Evolutionary conservation across 2,329 filamentous ascomycete species (phyloP).

Genomic region (Exophiala phaeomuriformis): DNA sequence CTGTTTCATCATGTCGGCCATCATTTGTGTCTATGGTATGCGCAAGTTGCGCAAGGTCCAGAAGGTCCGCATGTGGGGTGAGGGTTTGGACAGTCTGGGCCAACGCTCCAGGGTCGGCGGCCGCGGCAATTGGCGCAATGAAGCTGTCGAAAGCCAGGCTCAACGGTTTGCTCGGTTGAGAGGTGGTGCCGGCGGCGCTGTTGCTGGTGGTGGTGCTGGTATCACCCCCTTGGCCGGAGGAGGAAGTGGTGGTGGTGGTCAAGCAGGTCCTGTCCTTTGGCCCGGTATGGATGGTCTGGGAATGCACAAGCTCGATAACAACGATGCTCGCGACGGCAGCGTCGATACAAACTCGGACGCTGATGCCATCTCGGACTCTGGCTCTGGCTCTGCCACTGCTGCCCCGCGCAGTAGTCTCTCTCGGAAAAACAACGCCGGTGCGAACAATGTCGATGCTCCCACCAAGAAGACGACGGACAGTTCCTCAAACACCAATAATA

Average conservation of each 20-base stretch:
- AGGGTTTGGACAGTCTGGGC: conserved; percentile 37
- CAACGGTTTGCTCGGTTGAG: conserved; percentile 34
- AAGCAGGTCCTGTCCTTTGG: conserved; percentile 25
- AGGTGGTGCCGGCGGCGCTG: conserved; percentile 19
- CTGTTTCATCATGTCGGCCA: conserved; percentile 63
- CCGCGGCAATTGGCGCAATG: conserved; percentile 37
- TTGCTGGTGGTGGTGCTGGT: not conserved
- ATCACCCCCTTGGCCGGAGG: conserved; percentile 19
- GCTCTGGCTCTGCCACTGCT: not conserved
- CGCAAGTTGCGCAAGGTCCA: conserved; percentile 77
- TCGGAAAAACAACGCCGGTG: conserved; percentile 7
- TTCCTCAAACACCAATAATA: too few relatives aligned
- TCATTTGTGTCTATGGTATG: conserved; percentile 79
- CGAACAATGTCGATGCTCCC: not conserved
- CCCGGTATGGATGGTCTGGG: conserved; percentile 28
- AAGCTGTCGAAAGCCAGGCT: conserved; percentile 37
- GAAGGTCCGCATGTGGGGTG: conserved; percentile 77
- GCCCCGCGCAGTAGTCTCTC: not conserved
- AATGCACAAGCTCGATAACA: conserved; percentile 20
- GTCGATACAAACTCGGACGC: conserved; percentile 1
- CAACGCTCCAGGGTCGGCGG: conserved; percentile 24
- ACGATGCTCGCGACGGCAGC: not conserved
- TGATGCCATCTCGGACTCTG: not conserved
- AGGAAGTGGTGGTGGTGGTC: conserved; percentile 18
- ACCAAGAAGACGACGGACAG: too few relatives aligned